Conservation (phyloP, 176 grass and related monocot species). For the Phyllostachys edulis region DNA sequence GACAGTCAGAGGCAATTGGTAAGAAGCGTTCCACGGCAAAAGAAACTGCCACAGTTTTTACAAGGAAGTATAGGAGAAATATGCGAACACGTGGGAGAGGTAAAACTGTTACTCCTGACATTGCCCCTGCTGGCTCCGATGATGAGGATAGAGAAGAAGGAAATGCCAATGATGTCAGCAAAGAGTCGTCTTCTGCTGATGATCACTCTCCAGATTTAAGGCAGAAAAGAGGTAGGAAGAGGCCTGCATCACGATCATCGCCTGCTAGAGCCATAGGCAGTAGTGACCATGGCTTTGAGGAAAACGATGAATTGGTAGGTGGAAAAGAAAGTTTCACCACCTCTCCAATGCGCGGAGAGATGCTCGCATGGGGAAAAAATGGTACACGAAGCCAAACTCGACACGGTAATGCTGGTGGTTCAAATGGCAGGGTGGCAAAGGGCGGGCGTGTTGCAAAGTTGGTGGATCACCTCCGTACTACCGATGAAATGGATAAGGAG, state of each 20-base stretch:
- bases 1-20: conserved; percentile 63
- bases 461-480: conserved; percentile 54
- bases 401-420: conserved; percentile 52
- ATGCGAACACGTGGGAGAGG: conserved; percentile 48
- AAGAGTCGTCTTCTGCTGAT: conserved; percentile 65
- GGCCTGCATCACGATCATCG: conserved; percentile 42
- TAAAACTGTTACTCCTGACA: conserved; percentile 38
- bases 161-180: conserved; percentile 58
- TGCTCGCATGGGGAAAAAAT: conserved; percentile 86
- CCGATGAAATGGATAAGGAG: conserved; percentile 63
- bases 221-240: conserved; percentile 56
- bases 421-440: conserved; percentile 56
- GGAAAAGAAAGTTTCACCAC: conserved; percentile 52
- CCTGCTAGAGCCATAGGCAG: conserved; percentile 50
- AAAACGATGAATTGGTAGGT: conserved; percentile 47
- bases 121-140: conserved; percentile 42
- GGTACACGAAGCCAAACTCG: conserved; percentile 78
- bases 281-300: conserved; percentile 48
- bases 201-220: conserved; percentile 60
- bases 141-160: conserved; percentile 62
- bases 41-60: conserved; percentile 43
- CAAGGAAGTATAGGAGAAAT: conserved; percentile 63
- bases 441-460: conserved; percentile 60
- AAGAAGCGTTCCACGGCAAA: conserved; percentile 59
- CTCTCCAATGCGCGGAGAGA: conserved; percentile 65